These are phyloP conservation scores for Vitis cinerea DNA, from an alignment of 164 flowering plant genomes.

Conservation along the genomic window DNA sequence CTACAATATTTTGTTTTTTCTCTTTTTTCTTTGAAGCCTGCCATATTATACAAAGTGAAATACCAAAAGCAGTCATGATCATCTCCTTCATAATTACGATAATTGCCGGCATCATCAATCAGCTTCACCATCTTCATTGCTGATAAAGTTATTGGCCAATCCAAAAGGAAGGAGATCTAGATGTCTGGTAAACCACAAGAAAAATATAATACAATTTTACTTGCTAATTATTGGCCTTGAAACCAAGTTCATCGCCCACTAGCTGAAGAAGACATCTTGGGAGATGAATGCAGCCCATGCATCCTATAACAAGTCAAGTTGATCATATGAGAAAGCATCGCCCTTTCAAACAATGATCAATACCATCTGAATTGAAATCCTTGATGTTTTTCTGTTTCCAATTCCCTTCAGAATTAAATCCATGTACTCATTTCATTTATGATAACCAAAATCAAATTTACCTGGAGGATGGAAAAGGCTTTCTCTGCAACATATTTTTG, in stretches of 20 bases:
- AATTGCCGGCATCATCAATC: too few relatives aligned
- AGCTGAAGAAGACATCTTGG: slow-evolving; percentile 28
- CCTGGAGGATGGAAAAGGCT: slow-evolving; percentile 75
- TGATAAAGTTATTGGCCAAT: too few relatives aligned
- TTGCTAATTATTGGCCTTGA: background rate
- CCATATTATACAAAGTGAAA: too few relatives aligned
- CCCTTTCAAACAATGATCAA: background rate
- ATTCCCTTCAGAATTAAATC: background rate
- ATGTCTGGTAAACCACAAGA: too few relatives aligned
- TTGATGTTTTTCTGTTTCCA: background rate
- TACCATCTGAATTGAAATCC: background rate
- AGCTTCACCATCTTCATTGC: too few relatives aligned
- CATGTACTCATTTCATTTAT: background rate
- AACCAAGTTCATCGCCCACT: background rate
- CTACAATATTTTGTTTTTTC: too few relatives aligned
- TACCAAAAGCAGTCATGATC: too few relatives aligned
- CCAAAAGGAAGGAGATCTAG: too few relatives aligned
- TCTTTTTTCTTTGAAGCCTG: too few relatives aligned
- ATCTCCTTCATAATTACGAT: too few relatives aligned
- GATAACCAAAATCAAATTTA: slow-evolving; percentile 13
- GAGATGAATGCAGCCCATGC: slow-evolving; percentile 58
- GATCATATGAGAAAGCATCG: background rate
- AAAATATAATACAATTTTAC: too few relatives aligned
- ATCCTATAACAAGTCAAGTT: slow-evolving; percentile 28
- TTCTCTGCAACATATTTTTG: slow-evolving; percentile 61